Conservation (phyloP, 2,329 filamentous ascomycete species). For the Podosphaera leucotricha region DNA sequence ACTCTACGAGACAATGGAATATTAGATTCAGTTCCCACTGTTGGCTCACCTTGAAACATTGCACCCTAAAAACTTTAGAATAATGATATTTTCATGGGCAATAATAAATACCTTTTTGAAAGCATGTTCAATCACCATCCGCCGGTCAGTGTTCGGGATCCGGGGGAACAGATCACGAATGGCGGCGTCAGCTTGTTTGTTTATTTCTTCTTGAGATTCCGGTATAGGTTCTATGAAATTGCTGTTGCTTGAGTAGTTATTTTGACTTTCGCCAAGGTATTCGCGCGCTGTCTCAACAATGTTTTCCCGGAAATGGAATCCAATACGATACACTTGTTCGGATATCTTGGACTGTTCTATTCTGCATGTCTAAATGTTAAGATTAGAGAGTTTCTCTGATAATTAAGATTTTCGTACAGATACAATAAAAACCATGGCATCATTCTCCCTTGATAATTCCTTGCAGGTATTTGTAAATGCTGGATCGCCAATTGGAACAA, state of each 20-base stretch:
- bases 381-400: neutral
- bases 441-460: slow-evolving; percentile 36
- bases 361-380: slow-evolving; percentile 4
- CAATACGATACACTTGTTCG: slow-evolving; percentile 31
- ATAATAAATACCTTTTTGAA: slow-evolving; percentile 31
- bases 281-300: slow-evolving; percentile 32
- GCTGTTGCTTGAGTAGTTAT: slow-evolving; percentile 5
- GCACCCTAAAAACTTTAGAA: slow-evolving; percentile 20
- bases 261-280: slow-evolving; percentile 14
- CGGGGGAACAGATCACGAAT: slow-evolving; percentile 40
- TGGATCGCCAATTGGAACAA: slow-evolving; percentile 38
- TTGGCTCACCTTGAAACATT: slow-evolving; percentile 26
- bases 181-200: slow-evolving; percentile 35
- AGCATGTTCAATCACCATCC: slow-evolving; percentile 35
- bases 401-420: slow-evolving; percentile 24
- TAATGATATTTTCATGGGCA: neutral
- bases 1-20: slow-evolving; percentile 36
- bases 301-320: slow-evolving; percentile 33
- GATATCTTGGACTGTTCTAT: slow-evolving; percentile 13
- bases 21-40: slow-evolving; percentile 32
- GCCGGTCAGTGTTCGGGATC: slow-evolving; percentile 39
- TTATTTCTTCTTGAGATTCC: slow-evolving; percentile 32
- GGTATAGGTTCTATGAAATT: slow-evolving; percentile 33
- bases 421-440: slow-evolving; percentile 42
- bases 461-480: slow-evolving; percentile 36